Percentiles rank a stretch among this genome's conserved stretches.
Evolutionary conservation across 164 flowering plant species (phyloP).

Genomic region (Annona squamosa): DNA sequence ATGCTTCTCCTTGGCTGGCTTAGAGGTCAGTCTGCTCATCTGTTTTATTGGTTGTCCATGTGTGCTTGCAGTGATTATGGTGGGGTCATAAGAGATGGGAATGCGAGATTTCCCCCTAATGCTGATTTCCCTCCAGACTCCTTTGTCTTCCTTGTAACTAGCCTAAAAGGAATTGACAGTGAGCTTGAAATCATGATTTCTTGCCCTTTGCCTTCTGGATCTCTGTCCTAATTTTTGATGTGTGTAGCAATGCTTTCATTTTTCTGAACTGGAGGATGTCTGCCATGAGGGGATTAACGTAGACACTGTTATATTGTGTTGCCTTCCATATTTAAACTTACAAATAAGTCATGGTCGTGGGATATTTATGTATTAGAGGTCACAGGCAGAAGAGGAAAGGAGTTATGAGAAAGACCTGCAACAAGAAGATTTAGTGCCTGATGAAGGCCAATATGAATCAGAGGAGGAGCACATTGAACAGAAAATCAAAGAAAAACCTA

Average conservation of each 20-base stretch:
- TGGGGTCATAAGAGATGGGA: too few relatives aligned
- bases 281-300: neutral
- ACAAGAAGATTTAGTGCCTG: slow-evolving; percentile 84
- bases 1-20: neutral
- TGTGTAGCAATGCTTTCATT: neutral
- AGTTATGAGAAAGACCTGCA: slow-evolving; percentile 58
- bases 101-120: too few relatives aligned
- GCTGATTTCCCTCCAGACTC: neutral
- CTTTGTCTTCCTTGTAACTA: neutral
- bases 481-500: slow-evolving; percentile 71
- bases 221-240: neutral
- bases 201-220: neutral
- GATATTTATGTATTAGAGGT: slow-evolving; percentile 32
- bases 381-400: slow-evolving; percentile 75
- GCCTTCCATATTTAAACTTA: neutral
- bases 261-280: neutral
- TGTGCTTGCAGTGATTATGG: neutral
- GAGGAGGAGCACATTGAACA: slow-evolving; percentile 76
- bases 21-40: neutral
- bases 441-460: slow-evolving; percentile 72
- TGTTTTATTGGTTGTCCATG: neutral
- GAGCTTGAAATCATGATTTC: neutral
- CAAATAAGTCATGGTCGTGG: neutral
- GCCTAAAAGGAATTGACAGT: neutral
- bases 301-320: neutral